A percentile compares a stretch with the other conserved stretches of the same genome.
phyloP scores from a whole-genome alignment of 2,329 filamentous ascomycete species.

The Venturia pyrina region DNA sequence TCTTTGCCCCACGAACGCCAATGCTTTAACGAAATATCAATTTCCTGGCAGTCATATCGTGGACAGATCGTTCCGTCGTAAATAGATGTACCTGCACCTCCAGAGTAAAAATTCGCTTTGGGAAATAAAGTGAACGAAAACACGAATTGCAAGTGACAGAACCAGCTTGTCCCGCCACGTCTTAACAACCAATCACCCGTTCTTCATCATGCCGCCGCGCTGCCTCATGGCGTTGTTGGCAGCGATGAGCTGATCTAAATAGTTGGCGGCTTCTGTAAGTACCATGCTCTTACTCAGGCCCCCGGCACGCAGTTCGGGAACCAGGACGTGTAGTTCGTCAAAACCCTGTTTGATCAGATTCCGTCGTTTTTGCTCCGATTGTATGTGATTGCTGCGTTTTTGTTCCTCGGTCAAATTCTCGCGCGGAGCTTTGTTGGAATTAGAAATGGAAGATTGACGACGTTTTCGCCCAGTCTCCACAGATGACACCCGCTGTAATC shows the following conservation, averaged over 20 bases:
- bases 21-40: not conserved
- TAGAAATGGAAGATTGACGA: not conserved
- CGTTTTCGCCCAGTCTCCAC: not conserved
- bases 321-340: conserved; percentile 65
- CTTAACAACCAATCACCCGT: not conserved
- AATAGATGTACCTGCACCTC: not conserved
- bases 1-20: not conserved
- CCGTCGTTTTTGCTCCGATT: conserved; percentile 76
- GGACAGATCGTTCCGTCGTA: not conserved
- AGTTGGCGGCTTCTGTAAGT: conserved; percentile 65
- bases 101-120: not conserved
- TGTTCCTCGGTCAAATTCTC: conserved; percentile 63
- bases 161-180: not conserved
- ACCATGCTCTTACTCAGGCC: conserved; percentile 78
- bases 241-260: conserved; percentile 60
- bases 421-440: not conserved
- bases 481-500: conserved; percentile 5
- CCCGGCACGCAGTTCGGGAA: conserved; percentile 63
- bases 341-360: conserved; percentile 76
- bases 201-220: not conserved
- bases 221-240: conserved; percentile 42
- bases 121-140: not conserved
- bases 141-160: not conserved
- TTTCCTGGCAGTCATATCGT: not conserved
- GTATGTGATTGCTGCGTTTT: conserved; percentile 77